Evolutionary conservation across 2,329 filamentous ascomycete genomes (phyloP), one percentile per base, ranked within the genome.

Genomic region (Harringtonia lauricola): DNA sequence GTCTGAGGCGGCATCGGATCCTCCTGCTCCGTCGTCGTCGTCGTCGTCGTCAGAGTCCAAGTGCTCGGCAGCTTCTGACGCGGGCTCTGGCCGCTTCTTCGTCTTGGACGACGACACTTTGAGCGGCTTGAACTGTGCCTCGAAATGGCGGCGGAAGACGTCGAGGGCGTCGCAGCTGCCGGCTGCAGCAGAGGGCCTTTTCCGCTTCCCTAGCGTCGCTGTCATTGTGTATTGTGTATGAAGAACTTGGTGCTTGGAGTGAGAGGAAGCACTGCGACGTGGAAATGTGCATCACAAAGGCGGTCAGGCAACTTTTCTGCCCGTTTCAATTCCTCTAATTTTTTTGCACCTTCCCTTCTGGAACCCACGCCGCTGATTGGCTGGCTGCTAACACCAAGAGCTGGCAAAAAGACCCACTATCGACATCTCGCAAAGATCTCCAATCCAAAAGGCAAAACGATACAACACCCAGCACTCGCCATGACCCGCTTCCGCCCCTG

Each of bases 401-500:
- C 24, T 26, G 24, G 24, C n/a, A n/a, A n/a, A n/a, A n/a, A n/a
- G n/a, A n/a, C n/a, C n/a, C n/a, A n/a, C n/a, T n/a, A n/a, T n/a
- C n/a, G n/a, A n/a, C n/a, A n/a, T n/a, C n/a, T n/a, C n/a, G n/a
- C n/a, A n/a, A n/a, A n/a, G n/a, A n/a, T n/a, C n/a, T n/a, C n/a
- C n/a, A n/a, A n/a, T n/a, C n/a, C n/a, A n/a, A n/a, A n/a, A n/a
- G n/a, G n/a, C n/a, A n/a, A n/a, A n/a, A n/a, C n/a, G n/a, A n/a
- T n/a, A n/a, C n/a, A n/a, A n/a, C n/a, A n/a, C n/a, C n/a, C n/a
- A n/a, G n/a, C 10, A 10, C 24, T 10, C 24, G 10, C 29, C n/a
- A 55, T 98, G 92, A 96, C 92, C 3, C 80, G 82, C 54, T 98
- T 98, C 59, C 76, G 92, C 33, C 92, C 92, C 18, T 98, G 92